Percentiles rank a stretch among this genome's conserved stretches.
Conservation (phyloP, 2,329 filamentous ascomycete species). For the Colletotrichum australisinense region DNA sequence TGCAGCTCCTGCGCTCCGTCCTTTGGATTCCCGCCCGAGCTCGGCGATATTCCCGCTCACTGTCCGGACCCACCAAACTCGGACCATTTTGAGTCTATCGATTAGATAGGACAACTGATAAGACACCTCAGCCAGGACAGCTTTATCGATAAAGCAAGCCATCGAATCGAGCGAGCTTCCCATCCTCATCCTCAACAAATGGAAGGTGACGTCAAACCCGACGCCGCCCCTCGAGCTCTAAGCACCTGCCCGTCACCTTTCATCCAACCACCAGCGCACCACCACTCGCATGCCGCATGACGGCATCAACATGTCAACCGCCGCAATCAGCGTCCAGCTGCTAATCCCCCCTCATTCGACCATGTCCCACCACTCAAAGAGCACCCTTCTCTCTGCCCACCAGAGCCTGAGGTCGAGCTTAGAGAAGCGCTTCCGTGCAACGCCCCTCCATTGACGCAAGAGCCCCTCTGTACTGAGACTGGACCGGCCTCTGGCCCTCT, state of each 20-base stretch:
- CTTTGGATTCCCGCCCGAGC: neutral
- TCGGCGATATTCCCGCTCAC: neutral
- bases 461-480: slow-evolving; percentile 11
- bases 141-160: slow-evolving; percentile 15
- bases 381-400: neutral
- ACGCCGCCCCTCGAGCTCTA: neutral
- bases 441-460: slow-evolving; percentile 29
- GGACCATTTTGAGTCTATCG: neutral
- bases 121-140: neutral
- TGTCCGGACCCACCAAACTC: neutral
- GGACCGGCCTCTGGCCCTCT: slow-evolving; percentile 6
- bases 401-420: too few species aligned
- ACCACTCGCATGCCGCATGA: slow-evolving; percentile 17
- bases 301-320: slow-evolving; percentile 35
- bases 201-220: slow-evolving; percentile 28
- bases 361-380: slow-evolving; percentile 7
- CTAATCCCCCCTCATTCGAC: neutral
- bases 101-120: slow-evolving; percentile 1
- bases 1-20: neutral
- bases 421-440: neutral
- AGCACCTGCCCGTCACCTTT: neutral
- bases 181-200: neutral
- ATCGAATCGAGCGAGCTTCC: neutral
- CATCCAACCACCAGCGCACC: neutral
- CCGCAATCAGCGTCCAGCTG: slow-evolving; percentile 18